These are phyloP conservation scores for Ophiognomonia clavigignenti-juglandacearum DNA, from an alignment of 2,329 filamentous ascomycete genomes.

Conservation along the genomic window DNA sequence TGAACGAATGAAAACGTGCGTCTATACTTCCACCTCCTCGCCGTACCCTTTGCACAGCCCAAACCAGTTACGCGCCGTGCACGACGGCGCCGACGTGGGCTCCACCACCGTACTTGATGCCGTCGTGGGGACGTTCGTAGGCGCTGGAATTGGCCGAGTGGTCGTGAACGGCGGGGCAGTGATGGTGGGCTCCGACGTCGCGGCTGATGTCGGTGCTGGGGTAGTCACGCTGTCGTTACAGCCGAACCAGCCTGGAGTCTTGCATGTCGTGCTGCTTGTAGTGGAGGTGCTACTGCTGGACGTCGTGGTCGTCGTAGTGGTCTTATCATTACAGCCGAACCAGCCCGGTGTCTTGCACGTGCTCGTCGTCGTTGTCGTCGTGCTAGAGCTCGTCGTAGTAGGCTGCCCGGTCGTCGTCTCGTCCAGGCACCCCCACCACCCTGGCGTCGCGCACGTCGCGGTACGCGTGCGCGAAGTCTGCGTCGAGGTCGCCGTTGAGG, in stretches of 20 bases:
- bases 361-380: slow-evolving; percentile 38
- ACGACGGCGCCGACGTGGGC: slow-evolving; percentile 28
- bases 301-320: slow-evolving; percentile 30
- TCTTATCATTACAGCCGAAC: slow-evolving; percentile 60
- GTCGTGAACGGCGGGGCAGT: slow-evolving; percentile 22
- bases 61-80: slow-evolving; percentile 34
- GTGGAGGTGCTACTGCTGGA: slow-evolving; percentile 32
- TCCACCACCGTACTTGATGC: slow-evolving; percentile 8
- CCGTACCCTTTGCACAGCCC: slow-evolving; percentile 37
- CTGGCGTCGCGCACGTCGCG: slow-evolving; percentile 82
- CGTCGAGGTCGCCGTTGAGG: slow-evolving; percentile 52
- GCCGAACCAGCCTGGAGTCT: slow-evolving; percentile 52
- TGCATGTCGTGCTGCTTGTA: slow-evolving; percentile 34
- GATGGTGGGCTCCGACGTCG: slow-evolving; percentile 20
- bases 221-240: slow-evolving; percentile 42
- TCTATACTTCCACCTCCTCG: slow-evolving; percentile 17
- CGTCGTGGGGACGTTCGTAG: slow-evolving; percentile 16
- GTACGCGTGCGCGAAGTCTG: slow-evolving; percentile 69
- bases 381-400: slow-evolving; percentile 33
- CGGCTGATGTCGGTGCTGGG: slow-evolving; percentile 23
- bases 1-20: neutral
- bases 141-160: slow-evolving; percentile 23
- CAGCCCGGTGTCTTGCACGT: slow-evolving; percentile 58
- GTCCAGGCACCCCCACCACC: slow-evolving; percentile 83
- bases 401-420: slow-evolving; percentile 50